Evolutionary conservation across 768 basidiomycete species (phyloP).

Genomic region (Paxillus ammoniavirescens): DNA sequence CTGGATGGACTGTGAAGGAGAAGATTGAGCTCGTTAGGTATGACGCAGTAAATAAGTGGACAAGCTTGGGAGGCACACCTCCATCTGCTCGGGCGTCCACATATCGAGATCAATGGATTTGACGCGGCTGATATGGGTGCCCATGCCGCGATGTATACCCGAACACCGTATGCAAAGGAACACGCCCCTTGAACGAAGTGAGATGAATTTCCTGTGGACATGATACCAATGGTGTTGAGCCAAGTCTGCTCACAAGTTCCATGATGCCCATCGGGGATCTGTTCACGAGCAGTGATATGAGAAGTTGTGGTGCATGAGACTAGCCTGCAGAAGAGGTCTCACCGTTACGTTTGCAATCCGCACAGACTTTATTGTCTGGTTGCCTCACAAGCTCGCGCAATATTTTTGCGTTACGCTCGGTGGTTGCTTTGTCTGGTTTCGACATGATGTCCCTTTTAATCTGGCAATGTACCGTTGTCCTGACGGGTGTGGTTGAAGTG

Average conservation of each 20-base stretch:
- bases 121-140: slow-evolving; percentile 96
- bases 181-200: slow-evolving; percentile 58
- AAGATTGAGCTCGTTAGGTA: slow-evolving; percentile 2
- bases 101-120: slow-evolving; percentile 97
- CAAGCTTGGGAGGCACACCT: slow-evolving; percentile 45
- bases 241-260: slow-evolving; percentile 74
- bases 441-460: slow-evolving; percentile 31
- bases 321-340: neutral
- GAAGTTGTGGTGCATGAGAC: neutral
- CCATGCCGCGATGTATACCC: slow-evolving; percentile 96
- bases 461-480: neutral
- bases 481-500: neutral
- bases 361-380: slow-evolving; percentile 92
- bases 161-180: slow-evolving; percentile 97
- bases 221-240: neutral
- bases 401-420: slow-evolving; percentile 72
- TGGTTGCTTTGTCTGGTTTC: slow-evolving; percentile 80
- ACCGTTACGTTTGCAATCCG: slow-evolving; percentile 98
- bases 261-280: slow-evolving; percentile 99
- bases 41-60: neutral
- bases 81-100: slow-evolving; percentile 98
- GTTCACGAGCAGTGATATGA: neutral
- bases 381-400: slow-evolving; percentile 86
- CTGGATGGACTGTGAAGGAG: slow-evolving; percentile 60
- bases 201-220: neutral